Conservation (phyloP, 2,329 filamentous ascomycete genomes). For the Xylaria sp. region DNA sequence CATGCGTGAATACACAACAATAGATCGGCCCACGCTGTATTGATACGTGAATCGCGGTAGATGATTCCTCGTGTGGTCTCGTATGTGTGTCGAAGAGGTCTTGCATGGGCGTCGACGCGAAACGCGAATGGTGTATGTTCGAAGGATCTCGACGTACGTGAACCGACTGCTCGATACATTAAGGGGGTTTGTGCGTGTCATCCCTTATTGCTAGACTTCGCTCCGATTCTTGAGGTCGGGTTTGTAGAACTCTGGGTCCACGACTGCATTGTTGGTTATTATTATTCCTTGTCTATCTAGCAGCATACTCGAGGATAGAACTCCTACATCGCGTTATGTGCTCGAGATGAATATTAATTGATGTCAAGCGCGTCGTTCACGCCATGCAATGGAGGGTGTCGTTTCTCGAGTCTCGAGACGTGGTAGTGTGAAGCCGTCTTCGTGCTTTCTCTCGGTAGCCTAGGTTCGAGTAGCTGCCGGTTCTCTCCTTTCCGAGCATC, state of each 20-base stretch:
- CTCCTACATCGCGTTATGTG: background rate
- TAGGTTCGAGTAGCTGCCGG: background rate
- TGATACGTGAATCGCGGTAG: no score
- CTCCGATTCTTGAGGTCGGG: background rate
- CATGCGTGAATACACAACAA: no score
- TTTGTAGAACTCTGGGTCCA: background rate
- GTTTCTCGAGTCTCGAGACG: background rate
- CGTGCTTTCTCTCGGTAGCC: background rate
- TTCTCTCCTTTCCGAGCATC: background rate
- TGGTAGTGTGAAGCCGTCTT: background rate
- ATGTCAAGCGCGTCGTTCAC: background rate
- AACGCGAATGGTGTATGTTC: background rate
- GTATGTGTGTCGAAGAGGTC: background rate
- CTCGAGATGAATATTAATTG: background rate
- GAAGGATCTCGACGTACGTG: background rate
- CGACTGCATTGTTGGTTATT: background rate
- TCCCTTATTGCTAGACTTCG: background rate
- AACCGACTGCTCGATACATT: background rate
- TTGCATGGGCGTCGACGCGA: background rate
- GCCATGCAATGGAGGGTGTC: background rate
- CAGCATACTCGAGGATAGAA: background rate
- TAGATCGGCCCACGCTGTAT: no score
- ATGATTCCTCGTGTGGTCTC: background rate
- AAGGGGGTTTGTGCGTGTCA: background rate
- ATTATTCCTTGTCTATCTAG: background rate